phyloP scores from a whole-genome alignment of 495 filamentous ascomycete species.

The Penicillium coffeae region DNA sequence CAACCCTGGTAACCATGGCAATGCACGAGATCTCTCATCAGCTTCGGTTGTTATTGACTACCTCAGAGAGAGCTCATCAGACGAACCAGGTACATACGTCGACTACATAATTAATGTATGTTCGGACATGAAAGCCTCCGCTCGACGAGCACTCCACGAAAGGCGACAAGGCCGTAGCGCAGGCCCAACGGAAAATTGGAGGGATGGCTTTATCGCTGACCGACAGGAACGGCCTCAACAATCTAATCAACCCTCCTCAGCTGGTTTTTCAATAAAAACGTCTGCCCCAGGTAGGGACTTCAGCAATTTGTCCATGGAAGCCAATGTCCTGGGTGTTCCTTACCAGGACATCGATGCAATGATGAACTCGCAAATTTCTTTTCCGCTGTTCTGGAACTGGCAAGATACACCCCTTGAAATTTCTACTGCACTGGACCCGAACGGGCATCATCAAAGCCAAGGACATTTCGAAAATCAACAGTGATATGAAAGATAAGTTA shows the following conservation, averaged over 20 bases:
- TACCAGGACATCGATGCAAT: not conserved
- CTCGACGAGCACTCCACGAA: constrained; percentile 3
- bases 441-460: too few relatives aligned
- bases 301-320: too few relatives aligned
- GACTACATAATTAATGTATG: constrained; percentile 18
- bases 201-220: too few relatives aligned
- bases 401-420: constrained; percentile 7
- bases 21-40: constrained; percentile 12
- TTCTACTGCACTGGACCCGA: too few relatives aligned
- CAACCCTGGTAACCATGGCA: too few relatives aligned
- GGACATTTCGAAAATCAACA: too few relatives aligned
- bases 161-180: not conserved
- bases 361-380: not conserved
- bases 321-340: not conserved
- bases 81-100: constrained; percentile 19
- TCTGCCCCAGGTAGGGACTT: too few relatives aligned
- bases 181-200: too few relatives aligned
- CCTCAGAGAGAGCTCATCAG: constrained; percentile 6
- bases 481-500: too few relatives aligned
- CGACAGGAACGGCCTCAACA: too few relatives aligned
- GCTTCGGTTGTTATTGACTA: constrained; percentile 1
- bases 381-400: constrained; percentile 6
- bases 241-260: too few relatives aligned
- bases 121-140: constrained; percentile 9
- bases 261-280: too few relatives aligned